phyloP scores from a whole-genome alignment of 352 stramenopile genomes.

The Phytophthora citrophthora region DNA sequence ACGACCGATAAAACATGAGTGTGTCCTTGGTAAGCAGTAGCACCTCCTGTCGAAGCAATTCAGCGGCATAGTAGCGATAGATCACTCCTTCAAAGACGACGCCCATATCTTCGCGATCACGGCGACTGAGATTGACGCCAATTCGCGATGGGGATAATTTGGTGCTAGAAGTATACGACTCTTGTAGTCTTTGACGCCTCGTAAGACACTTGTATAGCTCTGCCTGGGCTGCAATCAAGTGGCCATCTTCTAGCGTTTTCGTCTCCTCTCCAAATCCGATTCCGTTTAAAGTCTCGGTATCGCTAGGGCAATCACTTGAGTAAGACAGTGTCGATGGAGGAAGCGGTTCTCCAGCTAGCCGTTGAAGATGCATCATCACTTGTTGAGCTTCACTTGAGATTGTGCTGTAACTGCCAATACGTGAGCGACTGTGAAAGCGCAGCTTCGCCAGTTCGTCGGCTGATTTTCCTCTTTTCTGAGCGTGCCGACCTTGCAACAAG shows the following conservation, averaged over 20 bases:
- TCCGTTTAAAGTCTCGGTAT: slow-evolving; percentile 28
- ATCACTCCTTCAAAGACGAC: slow-evolving; percentile 74
- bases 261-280: slow-evolving; percentile 9
- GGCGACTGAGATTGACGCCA: slow-evolving; percentile 69
- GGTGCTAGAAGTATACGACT: slow-evolving; percentile 40
- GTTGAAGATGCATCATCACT: slow-evolving; percentile 45
- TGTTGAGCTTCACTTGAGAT: slow-evolving; percentile 63
- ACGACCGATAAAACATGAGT: slow-evolving; percentile 76
- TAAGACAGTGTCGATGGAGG: slow-evolving; percentile 17
- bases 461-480: slow-evolving; percentile 17
- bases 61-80: slow-evolving; percentile 69
- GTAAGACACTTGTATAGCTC: slow-evolving; percentile 68
- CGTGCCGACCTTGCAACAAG: slow-evolving; percentile 43
- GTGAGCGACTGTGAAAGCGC: slow-evolving; percentile 73
- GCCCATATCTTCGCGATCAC: slow-evolving; percentile 59
- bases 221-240: slow-evolving; percentile 50
- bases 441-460: slow-evolving; percentile 37
- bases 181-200: slow-evolving; percentile 55
- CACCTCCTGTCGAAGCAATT: slow-evolving; percentile 77
- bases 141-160: slow-evolving; percentile 60
- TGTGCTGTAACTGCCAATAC: slow-evolving; percentile 77
- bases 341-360: slow-evolving; percentile 24
- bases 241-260: slow-evolving; percentile 19
- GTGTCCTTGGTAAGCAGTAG: slow-evolving; percentile 63
- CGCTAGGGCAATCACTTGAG: slow-evolving; percentile 28